phyloP scores from a whole-genome alignment of 2,329 filamentous ascomycete species.

The Phyllosticta citribraziliensis region DNA sequence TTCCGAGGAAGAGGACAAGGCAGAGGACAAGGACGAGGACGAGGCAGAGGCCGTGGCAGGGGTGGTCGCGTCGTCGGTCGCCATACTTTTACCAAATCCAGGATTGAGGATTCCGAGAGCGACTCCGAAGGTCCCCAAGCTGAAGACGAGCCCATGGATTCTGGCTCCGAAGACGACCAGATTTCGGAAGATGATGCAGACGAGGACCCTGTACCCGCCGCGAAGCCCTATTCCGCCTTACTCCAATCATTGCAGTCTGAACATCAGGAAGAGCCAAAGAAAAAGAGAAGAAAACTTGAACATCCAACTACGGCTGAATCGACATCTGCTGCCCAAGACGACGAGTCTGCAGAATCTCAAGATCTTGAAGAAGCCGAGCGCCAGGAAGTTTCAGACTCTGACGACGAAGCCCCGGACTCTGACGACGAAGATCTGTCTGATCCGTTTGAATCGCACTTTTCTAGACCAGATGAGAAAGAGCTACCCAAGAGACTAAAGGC shows the following conservation, averaged over 20 bases:
- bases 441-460: constrained; percentile 76
- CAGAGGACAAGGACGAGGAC: constrained; percentile 14
- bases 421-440: constrained; percentile 43
- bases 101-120: constrained; percentile 12
- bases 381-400: constrained; percentile 22
- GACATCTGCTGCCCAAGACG: constrained; percentile 6
- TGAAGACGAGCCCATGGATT: constrained; percentile 18
- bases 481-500: constrained; percentile 43
- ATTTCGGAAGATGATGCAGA: constrained; percentile 21
- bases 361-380: constrained; percentile 18
- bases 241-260: constrained; percentile 44
- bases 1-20: constrained; percentile 17
- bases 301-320: constrained; percentile 11
- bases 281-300: constrained; percentile 45
- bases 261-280: constrained; percentile 34
- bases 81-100: constrained; percentile 10
- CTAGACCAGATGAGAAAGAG: constrained; percentile 52
- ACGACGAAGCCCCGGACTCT: constrained; percentile 35
- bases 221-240: constrained; percentile 45
- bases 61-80: background rate
- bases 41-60: constrained; percentile 9
- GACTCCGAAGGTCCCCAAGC: constrained; percentile 14
- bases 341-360: constrained; percentile 18
- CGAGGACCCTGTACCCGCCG: constrained; percentile 15
- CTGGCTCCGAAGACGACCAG: constrained; percentile 1